Percentiles rank a stretch among this genome's conserved stretches.
Conservation (phyloP, 495 filamentous ascomycete species). For the Letharia lupina region DNA sequence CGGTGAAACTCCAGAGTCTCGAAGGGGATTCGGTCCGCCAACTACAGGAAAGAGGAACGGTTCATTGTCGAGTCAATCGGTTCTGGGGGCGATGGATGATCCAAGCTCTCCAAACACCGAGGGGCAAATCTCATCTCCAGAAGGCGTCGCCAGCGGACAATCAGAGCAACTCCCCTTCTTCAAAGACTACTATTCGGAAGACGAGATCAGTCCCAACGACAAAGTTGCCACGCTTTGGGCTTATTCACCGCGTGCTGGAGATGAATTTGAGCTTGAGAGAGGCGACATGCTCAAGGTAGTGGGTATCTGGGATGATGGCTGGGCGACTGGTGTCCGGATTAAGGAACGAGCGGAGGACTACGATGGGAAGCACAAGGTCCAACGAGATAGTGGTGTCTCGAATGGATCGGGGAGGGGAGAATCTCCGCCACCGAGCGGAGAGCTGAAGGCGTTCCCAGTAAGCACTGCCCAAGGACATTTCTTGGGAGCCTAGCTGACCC, state of each 20-base stretch:
- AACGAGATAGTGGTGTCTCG: slow-evolving; percentile 90
- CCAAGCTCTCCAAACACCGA: slow-evolving; percentile 68
- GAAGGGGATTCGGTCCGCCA: slow-evolving; percentile 49
- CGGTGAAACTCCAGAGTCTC: slow-evolving; percentile 69
- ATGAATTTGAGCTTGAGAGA: slow-evolving; percentile 89
- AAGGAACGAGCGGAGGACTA: slow-evolving; percentile 82
- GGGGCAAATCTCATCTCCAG: slow-evolving; percentile 72
- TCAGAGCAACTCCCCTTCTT: slow-evolving; percentile 92
- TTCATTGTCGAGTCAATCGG: slow-evolving; percentile 82
- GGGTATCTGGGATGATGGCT: slow-evolving; percentile 99
- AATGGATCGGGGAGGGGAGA: slow-evolving; percentile 59
- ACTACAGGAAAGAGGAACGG: slow-evolving; percentile 70
- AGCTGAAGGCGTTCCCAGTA: slow-evolving; percentile 92
- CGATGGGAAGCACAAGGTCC: slow-evolving; percentile 63
- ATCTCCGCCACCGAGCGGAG: slow-evolving; percentile 64
- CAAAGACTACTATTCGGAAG: slow-evolving; percentile 97
- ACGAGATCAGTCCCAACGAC: slow-evolving; percentile 89
- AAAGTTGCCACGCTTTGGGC: slow-evolving; percentile 92
- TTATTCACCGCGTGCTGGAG: slow-evolving; percentile 84
- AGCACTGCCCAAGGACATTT: slow-evolving; percentile 3
- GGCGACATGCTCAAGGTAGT: slow-evolving; percentile 99
- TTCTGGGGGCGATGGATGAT: slow-evolving; percentile 58
- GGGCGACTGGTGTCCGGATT: slow-evolving; percentile 87
- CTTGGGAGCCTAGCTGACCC: slow-evolving; percentile 10
- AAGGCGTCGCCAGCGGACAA: slow-evolving; percentile 75